Evolutionary conservation across 2,329 filamentous ascomycete genomes (phyloP).

Genomic region (Hymenoscyphus scutula): DNA sequence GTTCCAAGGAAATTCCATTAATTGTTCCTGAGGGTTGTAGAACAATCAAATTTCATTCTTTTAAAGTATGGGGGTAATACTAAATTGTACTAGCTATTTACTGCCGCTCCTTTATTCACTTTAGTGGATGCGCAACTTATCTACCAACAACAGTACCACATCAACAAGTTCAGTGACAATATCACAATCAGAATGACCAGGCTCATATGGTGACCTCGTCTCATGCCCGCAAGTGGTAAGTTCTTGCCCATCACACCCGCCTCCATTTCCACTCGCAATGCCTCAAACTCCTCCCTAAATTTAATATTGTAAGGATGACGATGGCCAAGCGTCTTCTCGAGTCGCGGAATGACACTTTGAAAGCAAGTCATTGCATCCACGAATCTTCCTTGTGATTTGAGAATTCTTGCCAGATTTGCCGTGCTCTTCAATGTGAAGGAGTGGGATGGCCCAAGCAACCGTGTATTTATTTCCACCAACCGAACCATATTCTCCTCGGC

Average conservation of each 20-base stretch:
- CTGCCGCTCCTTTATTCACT: too few species aligned
- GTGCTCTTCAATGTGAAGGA: constrained; percentile 7
- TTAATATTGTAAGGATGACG: constrained; percentile 8
- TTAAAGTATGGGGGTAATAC: too few species aligned
- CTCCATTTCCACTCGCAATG: neutral
- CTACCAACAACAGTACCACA: neutral
- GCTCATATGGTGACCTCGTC: neutral
- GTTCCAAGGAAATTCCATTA: too few species aligned
- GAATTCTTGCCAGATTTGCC: constrained; percentile 1
- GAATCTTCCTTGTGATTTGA: constrained; percentile 1
- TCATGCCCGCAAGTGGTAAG: neutral
- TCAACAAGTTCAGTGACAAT: neutral
- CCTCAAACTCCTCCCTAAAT: neutral
- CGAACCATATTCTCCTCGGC: constrained; percentile 9
- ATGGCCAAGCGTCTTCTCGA: constrained; percentile 13
- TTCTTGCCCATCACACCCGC: neutral
- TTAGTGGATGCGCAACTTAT: too few species aligned
- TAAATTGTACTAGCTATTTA: too few species aligned
- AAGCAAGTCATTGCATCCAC: constrained; percentile 13
- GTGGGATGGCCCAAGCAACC: constrained; percentile 10
- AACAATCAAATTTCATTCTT: too few species aligned
- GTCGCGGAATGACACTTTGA: constrained; percentile 6
- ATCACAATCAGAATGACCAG: neutral
- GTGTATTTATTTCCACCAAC: neutral
- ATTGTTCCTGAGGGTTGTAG: too few species aligned